These are phyloP conservation scores for Wickerhamomyces bovis DNA, from an alignment of 805 yeast genomes.

Conservation along the genomic window DNA sequence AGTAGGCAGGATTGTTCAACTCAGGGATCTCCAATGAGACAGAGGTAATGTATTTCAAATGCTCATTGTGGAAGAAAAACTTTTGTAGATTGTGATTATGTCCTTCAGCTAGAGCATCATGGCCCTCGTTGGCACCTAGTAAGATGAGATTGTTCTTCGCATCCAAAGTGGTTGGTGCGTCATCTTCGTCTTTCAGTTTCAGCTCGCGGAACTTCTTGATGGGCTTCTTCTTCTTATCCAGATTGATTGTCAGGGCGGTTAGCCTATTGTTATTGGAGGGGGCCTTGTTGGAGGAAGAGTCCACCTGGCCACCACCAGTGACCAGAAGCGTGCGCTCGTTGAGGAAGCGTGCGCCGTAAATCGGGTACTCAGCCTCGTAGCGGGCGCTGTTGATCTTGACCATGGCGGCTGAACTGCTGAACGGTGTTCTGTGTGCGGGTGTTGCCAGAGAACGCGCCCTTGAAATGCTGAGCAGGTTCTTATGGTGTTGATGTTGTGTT, in stretches of 20 bases:
- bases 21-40: slow-evolving; percentile 48
- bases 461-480: too few relatives aligned
- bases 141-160: slow-evolving; percentile 46
- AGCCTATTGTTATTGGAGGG: slow-evolving; percentile 48
- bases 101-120: slow-evolving; percentile 50
- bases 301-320: slow-evolving; percentile 71
- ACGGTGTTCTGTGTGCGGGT: not conserved
- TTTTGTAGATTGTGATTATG: slow-evolving; percentile 66
- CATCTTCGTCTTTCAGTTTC: slow-evolving; percentile 59
- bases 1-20: slow-evolving; percentile 32
- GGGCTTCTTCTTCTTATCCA: slow-evolving; percentile 40
- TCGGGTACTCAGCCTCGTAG: slow-evolving; percentile 58
- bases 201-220: slow-evolving; percentile 68
- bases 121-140: slow-evolving; percentile 74
- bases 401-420: slow-evolving; percentile 10
- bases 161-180: slow-evolving; percentile 79
- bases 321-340: slow-evolving; percentile 58
- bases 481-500: not conserved
- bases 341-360: slow-evolving; percentile 72
- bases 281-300: slow-evolving; percentile 25
- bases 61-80: slow-evolving; percentile 60
- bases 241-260: slow-evolving; percentile 61
- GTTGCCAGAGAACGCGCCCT: not conserved
- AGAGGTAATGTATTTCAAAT: slow-evolving; percentile 60
- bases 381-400: slow-evolving; percentile 14